These are phyloP conservation scores for Avena atlantica DNA, from an alignment of 176 grass and related monocot genomes.

Conservation along the genomic window DNA sequence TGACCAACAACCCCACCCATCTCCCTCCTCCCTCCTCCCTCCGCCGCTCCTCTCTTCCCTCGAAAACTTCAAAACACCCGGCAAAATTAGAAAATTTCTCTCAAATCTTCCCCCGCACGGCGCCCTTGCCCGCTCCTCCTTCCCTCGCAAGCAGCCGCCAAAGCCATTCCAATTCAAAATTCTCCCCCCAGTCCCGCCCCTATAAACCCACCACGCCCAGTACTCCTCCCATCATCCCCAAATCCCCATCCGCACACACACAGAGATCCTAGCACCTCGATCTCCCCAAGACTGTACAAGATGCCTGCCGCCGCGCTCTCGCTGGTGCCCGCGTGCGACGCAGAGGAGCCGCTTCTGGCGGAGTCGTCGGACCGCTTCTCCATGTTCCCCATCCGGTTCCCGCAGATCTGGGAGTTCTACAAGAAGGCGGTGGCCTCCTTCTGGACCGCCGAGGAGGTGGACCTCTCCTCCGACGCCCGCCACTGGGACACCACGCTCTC, in stretches of 20 bases:
- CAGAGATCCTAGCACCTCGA: not conserved
- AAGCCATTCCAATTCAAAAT: slow-evolving; percentile 44
- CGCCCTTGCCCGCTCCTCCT: slow-evolving; percentile 41
- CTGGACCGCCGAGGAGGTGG: slow-evolving; percentile 87
- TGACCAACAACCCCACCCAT: not conserved
- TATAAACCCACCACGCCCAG: not conserved
- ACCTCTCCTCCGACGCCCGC: slow-evolving; percentile 66
- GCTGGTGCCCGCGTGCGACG: slow-evolving; percentile 54
- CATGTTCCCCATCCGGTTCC: slow-evolving; percentile 77
- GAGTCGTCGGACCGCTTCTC: slow-evolving; percentile 72
- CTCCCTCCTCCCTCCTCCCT: too few species aligned
- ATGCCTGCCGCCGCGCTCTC: slow-evolving; percentile 61
- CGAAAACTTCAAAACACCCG: slow-evolving; percentile 42
- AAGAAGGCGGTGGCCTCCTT: slow-evolving; percentile 91
- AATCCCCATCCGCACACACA: not conserved
- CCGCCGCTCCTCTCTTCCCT: not conserved
- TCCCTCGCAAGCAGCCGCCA: slow-evolving; percentile 51
- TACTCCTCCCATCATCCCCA: not conserved
- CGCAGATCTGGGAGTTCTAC: slow-evolving; percentile 86
- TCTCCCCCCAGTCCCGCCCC: slow-evolving; percentile 9
- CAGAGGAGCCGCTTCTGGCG: slow-evolving; percentile 77
- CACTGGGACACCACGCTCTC: slow-evolving; percentile 71
- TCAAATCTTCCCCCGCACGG: slow-evolving; percentile 50
- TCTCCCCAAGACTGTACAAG: slow-evolving; percentile 36
- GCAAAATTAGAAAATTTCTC: slow-evolving; percentile 34